Conservation (phyloP, 257 asterid genomes). For the Fraxinus pennsylvanica region DNA sequence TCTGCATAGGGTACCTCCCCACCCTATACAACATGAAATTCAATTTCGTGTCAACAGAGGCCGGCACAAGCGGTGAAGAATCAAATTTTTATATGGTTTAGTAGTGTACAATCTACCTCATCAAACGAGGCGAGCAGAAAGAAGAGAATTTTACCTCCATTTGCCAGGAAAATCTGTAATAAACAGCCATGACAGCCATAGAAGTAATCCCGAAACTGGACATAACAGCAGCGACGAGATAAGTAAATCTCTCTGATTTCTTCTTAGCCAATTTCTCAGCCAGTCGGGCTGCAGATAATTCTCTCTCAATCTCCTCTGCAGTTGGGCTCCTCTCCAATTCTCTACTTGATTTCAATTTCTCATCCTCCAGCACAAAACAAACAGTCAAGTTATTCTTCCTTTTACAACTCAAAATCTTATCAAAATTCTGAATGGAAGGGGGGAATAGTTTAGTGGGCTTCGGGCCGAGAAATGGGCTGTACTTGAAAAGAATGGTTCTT, state of each 20-base stretch:
- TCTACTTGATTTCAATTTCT: constrained; percentile 29
- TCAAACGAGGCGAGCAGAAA: not conserved
- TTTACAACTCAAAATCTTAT: constrained; percentile 16
- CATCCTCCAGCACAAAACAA: constrained; percentile 44
- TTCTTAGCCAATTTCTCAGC: constrained; percentile 41
- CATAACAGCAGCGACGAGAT: constrained; percentile 48
- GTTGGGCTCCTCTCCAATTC: constrained; percentile 10
- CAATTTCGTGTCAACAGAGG: not conserved
- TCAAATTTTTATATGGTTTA: too few species aligned
- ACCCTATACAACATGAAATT: constrained; percentile 50
- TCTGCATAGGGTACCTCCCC: constrained; percentile 82
- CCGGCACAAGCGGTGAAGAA: not conserved
- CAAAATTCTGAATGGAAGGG: constrained; percentile 26
- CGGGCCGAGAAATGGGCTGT: constrained; percentile 33
- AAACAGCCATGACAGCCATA: constrained; percentile 51
- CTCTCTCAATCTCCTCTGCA: constrained; percentile 25
- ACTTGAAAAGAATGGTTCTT: constrained; percentile 25
- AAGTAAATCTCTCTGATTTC: constrained; percentile 47
- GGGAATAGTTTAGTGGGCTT: constrained; percentile 29
- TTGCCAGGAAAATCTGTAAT: constrained; percentile 86
- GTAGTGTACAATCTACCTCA: too few species aligned
- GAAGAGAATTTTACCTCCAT: constrained; percentile 66
- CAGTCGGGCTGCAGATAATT: constrained; percentile 26
- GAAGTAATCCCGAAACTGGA: constrained; percentile 46
- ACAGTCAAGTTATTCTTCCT: constrained; percentile 35